Base-by-base conservation (phyloP, 768 basidiomycete genomes). In the Pholiota conissans region DNA sequence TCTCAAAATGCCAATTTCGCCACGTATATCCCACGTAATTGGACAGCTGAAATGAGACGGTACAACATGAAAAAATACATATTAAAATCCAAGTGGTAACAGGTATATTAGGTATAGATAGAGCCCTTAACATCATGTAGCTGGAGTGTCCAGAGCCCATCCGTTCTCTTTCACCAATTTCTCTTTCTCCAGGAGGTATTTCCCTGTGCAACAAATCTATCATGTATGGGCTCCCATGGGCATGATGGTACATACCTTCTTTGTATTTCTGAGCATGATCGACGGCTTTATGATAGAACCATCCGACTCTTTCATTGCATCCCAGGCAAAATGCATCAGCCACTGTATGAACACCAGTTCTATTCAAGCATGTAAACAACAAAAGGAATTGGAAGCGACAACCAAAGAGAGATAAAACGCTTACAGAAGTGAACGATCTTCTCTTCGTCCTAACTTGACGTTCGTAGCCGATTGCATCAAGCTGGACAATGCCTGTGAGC, bases 201-300 rank as follows among this genome's bases (percentile, higher is more conserved):
- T 93, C 11, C 89, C 91, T 93, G 32, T 9, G 29, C 18, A 6
- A 35, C 28, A 50, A 29, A 14, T 52, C n/a, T n/a, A n/a, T n/a
- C n/a, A n/a, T n/a, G n/a, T n/a, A n/a, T n/a, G n/a, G n/a, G n/a
- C n/a, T n/a, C n/a, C n/a, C n/a, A n/a, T n/a, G n/a, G n/a, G n/a
- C n/a, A n/a, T n/a, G n/a, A n/a, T n/a, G n/a, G n/a, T n/a, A 63
- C 80, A 35, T 30, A 84, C 91, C 87, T 82, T 93, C 91, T 70
- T 93, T 93, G 67, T 93, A 93, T 67, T 88, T 91, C 81, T 93
- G 91, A 2, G 83, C 79, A 35, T 76, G 74, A 61, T 93, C 89
- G 0, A 86, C 80, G 11, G 91, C 90, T 66, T 87, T 89, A 69
- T 90, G 84, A 63, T 93, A 93, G 66, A 78, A 91, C 91, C 91